A percentile compares a stretch with the other conserved stretches of the same genome.
Conservation (phyloP, 2,329 filamentous ascomycete species). For the Nannizziopsis arthrosporioides region DNA sequence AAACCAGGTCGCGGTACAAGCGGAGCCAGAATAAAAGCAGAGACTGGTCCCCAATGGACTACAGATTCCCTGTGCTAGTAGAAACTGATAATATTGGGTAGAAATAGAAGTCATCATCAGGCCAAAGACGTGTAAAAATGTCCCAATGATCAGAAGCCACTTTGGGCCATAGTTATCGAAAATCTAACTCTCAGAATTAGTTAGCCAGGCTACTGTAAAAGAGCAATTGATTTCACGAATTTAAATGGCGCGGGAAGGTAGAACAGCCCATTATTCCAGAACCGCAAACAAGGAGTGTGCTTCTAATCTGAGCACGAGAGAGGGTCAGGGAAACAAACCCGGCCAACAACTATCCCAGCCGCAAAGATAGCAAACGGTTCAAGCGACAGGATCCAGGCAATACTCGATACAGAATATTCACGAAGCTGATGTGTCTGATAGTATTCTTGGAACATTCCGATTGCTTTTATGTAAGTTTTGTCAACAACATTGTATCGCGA, state of each 20-base stretch:
- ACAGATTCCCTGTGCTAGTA: slow-evolving; percentile 45
- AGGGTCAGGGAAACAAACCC: background rate
- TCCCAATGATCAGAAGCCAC: slow-evolving; percentile 41
- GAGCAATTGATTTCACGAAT: background rate
- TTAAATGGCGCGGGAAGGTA: too few relatives aligned
- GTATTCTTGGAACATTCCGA: slow-evolving; percentile 47
- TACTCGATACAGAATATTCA: slow-evolving; percentile 41
- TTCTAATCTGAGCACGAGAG: background rate
- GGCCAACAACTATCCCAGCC: slow-evolving; percentile 22
- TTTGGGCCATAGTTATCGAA: slow-evolving; percentile 54
- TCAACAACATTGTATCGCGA: too few relatives aligned
- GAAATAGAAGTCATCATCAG: slow-evolving; percentile 48
- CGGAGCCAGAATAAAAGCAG: slow-evolving; percentile 38
- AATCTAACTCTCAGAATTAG: slow-evolving; percentile 20
- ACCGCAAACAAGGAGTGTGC: background rate
- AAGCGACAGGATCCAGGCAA: slow-evolving; percentile 49
- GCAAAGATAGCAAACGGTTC: slow-evolving; percentile 46
- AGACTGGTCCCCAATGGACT: slow-evolving; percentile 41
- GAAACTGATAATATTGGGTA: slow-evolving; percentile 45
- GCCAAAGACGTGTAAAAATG: slow-evolving; percentile 46
- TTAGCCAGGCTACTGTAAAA: background rate
- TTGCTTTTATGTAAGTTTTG: slow-evolving; percentile 15
- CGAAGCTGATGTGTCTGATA: slow-evolving; percentile 42
- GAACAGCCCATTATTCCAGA: too few relatives aligned
- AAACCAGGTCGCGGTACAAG: slow-evolving; percentile 42